Evolutionary conservation across 2,329 filamentous ascomycete genomes (phyloP).

Genomic region (Trichoderma koningii): DNA sequence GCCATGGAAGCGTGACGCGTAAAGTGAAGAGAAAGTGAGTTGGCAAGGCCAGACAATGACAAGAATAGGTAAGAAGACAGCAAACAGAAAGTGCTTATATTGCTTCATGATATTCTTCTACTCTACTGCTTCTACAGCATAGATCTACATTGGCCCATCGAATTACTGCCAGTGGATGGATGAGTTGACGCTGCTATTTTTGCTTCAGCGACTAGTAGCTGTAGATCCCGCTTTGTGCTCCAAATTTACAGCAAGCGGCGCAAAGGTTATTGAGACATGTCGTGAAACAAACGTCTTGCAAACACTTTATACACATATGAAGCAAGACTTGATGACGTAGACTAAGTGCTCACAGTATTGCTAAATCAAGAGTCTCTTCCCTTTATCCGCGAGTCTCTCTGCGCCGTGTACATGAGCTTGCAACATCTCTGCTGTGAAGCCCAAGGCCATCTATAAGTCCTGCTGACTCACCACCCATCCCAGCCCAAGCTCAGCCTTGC

Average conservation of each 20-base stretch:
- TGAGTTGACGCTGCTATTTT: not conserved
- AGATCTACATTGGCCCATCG: too few relatives aligned
- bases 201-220: not conserved
- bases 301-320: too few relatives aligned
- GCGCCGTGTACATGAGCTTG: too few relatives aligned
- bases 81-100: not conserved
- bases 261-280: too few relatives aligned
- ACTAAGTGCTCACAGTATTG: too few relatives aligned
- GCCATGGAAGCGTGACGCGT: slow-evolving; percentile 20
- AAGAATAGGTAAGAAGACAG: not conserved
- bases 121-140: not conserved
- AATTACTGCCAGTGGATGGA: too few relatives aligned
- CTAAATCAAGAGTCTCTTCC: too few relatives aligned
- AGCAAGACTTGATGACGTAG: too few relatives aligned
- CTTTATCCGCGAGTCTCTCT: too few relatives aligned
- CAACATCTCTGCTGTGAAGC: too few relatives aligned
- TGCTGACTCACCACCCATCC: slow-evolving; percentile 16
- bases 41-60: not conserved
- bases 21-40: not conserved
- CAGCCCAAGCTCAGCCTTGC: slow-evolving; percentile 1
- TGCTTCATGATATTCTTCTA: not conserved
- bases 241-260: too few relatives aligned
- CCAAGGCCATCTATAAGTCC: not conserved
- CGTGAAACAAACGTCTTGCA: not conserved
- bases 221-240: not conserved